Evolutionary conservation across 352 stramenopile genomes (phyloP), one percentile per base, ranked within the genome.

Genomic region (Globisporangium nodosum): DNA sequence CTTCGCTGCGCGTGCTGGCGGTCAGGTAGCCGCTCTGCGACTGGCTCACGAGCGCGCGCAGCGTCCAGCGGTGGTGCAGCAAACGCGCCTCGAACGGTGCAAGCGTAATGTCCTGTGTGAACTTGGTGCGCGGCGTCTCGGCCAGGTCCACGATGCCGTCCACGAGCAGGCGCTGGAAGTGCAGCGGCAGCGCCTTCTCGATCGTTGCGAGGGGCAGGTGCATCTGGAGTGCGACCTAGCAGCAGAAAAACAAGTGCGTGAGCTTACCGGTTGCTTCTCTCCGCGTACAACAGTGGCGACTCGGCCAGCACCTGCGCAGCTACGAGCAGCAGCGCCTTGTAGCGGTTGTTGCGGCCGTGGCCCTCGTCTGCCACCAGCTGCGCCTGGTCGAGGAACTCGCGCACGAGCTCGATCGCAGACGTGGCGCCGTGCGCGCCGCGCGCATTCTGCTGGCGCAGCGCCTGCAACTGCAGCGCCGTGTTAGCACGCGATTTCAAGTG

Each of bases 341-440:
- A 88, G 33, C 85, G 74, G 48, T 90, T 85, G 68, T 90, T 88
- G 61, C 81, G 77, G 33, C 72, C 68, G 61, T 90, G 82, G 49
- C 81, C 78, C 61, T 92, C 80, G 61, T 89, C 72, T 2, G 85
- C 78, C 12, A 90, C 82, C 31, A 92, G 77, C 66, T 94, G 80
- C 60, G 81, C 85, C 56, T 94, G 84, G 64, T 90, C 79, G 30
- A 94, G 68, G 63, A 94, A 90, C 66, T 94, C 85, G 40, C 82
- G 82, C 56, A 92, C 74, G 42, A 92, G 66, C 54, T 92, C 82
- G 50, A 90, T 88, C 35, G 82, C 82, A 1, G 79, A 86, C 48
- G 78, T 92, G 31, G 76, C 76, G 43, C 73, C 73, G 56, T 92
- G 76, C 15, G 56, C 61, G 43, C 78, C 71, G 13, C 57, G 52